Base-by-base conservation (phyloP, 2,329 filamentous ascomycete species). In the Apiospora koreana region DNA sequence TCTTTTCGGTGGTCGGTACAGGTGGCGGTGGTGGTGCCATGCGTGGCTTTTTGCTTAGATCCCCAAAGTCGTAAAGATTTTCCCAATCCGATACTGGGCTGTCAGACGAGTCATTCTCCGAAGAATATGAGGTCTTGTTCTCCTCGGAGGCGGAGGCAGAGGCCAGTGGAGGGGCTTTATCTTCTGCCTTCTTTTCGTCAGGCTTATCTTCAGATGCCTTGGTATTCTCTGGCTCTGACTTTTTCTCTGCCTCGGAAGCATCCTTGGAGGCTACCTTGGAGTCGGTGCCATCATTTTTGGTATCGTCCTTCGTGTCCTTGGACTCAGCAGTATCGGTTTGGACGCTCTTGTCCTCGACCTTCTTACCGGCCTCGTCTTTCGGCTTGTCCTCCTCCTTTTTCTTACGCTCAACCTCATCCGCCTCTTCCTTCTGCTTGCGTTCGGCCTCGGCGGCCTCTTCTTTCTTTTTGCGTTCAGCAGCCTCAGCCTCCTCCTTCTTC, bases 41-140 rank as follows among this genome's bases (percentile, higher is more conserved):
- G 21, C 84, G 82, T 5, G 85, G 86, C 76, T 87, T 87, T 69
- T 85, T 84, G 0, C 84, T 83, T 78, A 88, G 85, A 74, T 91
- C 88, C 72, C 90, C 88, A 67, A 84, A 85, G 71, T 85, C 88
- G 77, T 89, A 90, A 38, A 89, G 81, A 73, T 86, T 83, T 73
- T 90, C 88, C 83, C 85, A 90, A 71, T 90, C 88, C 45, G 86
- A 84, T 2, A 90, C 83, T 0, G 89, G 89, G 8, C 87, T 89
- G 62, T 89, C 88, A 0, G 87, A 90, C 0, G 87, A 89, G 69
- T 90, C 85, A 43, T 84, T 84, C 7, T 86, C 86, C 0, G 86
- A 86, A 0, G 83, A 82, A 70, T 83, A 82, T 78, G 50, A 75
- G 28, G 71, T 66, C 76, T 80, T 41, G 73, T 41, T 58, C 28